These are phyloP conservation scores for Arxiozyma bovina DNA, from an alignment of 1,139 yeast genomes.

Conservation along the genomic window DNA sequence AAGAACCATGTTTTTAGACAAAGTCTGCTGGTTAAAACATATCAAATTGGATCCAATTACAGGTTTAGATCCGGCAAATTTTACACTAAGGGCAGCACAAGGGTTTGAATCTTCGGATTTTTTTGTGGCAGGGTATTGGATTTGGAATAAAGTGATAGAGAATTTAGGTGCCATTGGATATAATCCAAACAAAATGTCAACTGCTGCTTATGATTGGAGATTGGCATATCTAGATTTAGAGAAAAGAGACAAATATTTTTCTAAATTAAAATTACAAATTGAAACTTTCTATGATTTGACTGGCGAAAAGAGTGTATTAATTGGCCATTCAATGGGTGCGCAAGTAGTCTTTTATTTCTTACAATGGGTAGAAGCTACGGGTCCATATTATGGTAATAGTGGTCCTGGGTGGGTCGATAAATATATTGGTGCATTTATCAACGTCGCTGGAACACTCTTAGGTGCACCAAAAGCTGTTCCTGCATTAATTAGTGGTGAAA, in stretches of 20 bases:
- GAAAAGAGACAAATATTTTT: slow-evolving; percentile 73
- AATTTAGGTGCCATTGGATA: slow-evolving; percentile 91
- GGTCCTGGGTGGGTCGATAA: slow-evolving; percentile 82
- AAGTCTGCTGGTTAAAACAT: slow-evolving; percentile 87
- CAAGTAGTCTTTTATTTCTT: slow-evolving; percentile 80
- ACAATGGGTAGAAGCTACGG: slow-evolving; percentile 93
- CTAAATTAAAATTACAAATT: slow-evolving; percentile 61
- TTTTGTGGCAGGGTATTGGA: slow-evolving; percentile 96
- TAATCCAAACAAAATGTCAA: slow-evolving; percentile 80
- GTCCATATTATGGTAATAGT: slow-evolving; percentile 74
- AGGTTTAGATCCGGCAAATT: slow-evolving; percentile 82
- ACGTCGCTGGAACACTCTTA: slow-evolving; percentile 76
- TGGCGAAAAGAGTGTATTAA: slow-evolving; percentile 68
- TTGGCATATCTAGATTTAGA: slow-evolving; percentile 84
- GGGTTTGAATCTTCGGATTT: slow-evolving; percentile 97
- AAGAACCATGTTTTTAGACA: slow-evolving; percentile 83
- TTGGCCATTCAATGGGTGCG: slow-evolving; percentile 96
- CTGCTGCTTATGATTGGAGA: slow-evolving; percentile 96
- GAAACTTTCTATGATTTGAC: slow-evolving; percentile 45
- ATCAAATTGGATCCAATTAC: slow-evolving; percentile 83
- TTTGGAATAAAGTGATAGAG: slow-evolving; percentile 91
- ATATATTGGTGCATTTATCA: slow-evolving; percentile 68
- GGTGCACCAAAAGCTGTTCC: slow-evolving; percentile 95
- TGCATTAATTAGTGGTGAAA: slow-evolving; percentile 88
- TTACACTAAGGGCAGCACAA: slow-evolving; percentile 79